These are phyloP conservation scores for Wickerhamomyces strasburgensis DNA, from an alignment of 805 yeast species.

Conservation along the genomic window DNA sequence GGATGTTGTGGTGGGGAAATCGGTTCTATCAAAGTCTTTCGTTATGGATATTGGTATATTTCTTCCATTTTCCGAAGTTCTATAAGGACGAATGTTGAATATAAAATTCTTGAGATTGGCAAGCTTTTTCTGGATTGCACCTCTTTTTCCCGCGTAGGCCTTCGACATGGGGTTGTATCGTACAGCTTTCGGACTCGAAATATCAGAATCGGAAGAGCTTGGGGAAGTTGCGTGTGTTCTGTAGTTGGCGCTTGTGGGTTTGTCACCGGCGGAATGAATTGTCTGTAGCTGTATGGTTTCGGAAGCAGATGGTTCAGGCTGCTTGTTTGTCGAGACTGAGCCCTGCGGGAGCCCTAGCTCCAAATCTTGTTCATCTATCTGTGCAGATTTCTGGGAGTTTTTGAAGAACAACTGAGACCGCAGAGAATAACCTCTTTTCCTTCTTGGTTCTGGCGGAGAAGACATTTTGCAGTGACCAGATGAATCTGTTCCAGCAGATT, in stretches of 20 bases:
- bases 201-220: conserved; percentile 15
- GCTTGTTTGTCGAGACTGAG: too few species aligned
- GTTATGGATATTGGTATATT: conserved; percentile 60
- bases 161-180: conserved; percentile 7
- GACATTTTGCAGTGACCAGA: conserved; percentile 1
- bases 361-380: conserved; percentile 8
- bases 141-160: conserved; percentile 23
- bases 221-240: not conserved
- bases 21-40: conserved; percentile 28
- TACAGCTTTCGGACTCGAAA: conserved; percentile 19
- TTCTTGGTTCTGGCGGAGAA: conserved; percentile 20
- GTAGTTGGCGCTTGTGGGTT: too few species aligned
- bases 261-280: too few species aligned
- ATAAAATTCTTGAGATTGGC: conserved; percentile 30
- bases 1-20: conserved; percentile 26
- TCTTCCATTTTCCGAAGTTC: conserved; percentile 66
- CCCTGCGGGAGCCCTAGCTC: conserved; percentile 7
- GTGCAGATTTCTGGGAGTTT: conserved; percentile 21
- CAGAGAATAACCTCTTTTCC: conserved; percentile 62
- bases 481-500: not conserved
- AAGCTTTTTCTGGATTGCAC: conserved; percentile 15
- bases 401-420: conserved; percentile 61
- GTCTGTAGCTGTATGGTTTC: too few species aligned
- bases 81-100: conserved; percentile 41
- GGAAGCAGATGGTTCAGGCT: too few species aligned